Percentiles rank a stretch among this genome's conserved stretches.
Evolutionary conservation across 78 protist species (phyloP).

Genomic region (Planoprotostelium fungivorum): DNA sequence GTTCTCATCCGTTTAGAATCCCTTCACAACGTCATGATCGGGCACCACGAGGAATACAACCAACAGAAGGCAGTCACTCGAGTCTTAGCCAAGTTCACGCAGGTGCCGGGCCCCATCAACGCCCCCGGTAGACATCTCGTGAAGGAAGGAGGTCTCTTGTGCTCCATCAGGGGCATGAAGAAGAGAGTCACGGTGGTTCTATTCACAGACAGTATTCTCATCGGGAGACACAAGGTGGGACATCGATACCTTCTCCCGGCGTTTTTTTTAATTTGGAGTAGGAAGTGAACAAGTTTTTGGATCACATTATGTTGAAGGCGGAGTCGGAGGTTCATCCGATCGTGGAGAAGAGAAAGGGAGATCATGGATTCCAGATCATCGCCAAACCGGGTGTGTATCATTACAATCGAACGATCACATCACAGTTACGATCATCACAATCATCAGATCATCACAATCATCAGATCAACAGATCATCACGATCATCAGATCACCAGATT

Average conservation of each 20-base stretch:
- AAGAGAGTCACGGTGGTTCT: neutral
- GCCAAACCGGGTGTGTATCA: neutral
- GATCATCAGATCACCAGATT: too few species aligned
- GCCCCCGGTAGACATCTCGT: neutral
- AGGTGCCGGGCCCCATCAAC: neutral
- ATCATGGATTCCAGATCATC: neutral
- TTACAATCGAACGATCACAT: neutral
- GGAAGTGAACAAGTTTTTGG: neutral
- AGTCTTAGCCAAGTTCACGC: neutral
- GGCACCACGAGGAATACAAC: too few species aligned
- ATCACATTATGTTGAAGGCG: neutral
- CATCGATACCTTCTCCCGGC: neutral
- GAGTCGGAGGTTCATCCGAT: too few species aligned
- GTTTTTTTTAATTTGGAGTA: neutral
- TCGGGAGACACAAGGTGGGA: neutral
- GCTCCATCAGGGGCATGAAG: neutral
- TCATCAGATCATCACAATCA: too few species aligned
- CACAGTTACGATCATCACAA: too few species aligned
- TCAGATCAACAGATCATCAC: too few species aligned
- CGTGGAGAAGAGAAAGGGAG: too few species aligned
- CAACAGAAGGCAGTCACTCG: too few species aligned
- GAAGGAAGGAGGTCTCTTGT: neutral
- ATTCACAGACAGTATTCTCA: neutral
- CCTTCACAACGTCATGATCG: too few species aligned
- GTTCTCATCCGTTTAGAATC: too few species aligned